These are phyloP conservation scores for Ganoderma boninense DNA, from an alignment of 1,284 basidiomycete genomes.

Conservation along the genomic window DNA sequence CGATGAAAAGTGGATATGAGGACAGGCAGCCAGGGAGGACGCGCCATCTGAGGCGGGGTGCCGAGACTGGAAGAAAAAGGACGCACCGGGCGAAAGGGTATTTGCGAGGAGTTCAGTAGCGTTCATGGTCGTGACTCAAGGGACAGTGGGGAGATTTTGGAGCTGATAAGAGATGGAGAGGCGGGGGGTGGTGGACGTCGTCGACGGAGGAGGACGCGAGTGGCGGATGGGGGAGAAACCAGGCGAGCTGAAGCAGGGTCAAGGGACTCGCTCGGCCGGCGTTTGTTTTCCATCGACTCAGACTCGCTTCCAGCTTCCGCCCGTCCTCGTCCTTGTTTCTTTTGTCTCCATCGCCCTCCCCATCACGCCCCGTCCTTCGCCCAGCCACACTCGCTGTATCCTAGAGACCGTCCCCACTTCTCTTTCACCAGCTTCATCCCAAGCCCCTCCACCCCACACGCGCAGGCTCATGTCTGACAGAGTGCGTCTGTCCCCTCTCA, in stretches of 20 bases:
- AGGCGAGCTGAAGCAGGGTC: slow-evolving; percentile 18
- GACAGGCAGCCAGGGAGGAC: slow-evolving; percentile 19
- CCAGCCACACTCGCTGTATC: background rate
- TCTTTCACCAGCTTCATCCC: background rate
- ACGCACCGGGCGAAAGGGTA: slow-evolving; percentile 88
- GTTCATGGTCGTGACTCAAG: slow-evolving; percentile 71
- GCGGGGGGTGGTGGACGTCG: slow-evolving; percentile 25
- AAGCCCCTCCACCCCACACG: background rate
- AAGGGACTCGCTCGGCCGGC: slow-evolving; percentile 23
- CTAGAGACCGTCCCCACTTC: background rate
- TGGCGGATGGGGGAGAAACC: slow-evolving; percentile 27
- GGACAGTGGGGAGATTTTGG: slow-evolving; percentile 20
- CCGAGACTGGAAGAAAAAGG: slow-evolving; percentile 23
- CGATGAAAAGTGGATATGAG: slow-evolving; percentile 17
- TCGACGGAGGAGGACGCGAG: slow-evolving; percentile 22
- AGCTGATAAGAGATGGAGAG: slow-evolving; percentile 17
- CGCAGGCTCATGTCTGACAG: slow-evolving; percentile 45
- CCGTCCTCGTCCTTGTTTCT: slow-evolving; percentile 8
- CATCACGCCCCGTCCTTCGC: background rate
- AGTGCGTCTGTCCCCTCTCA: slow-evolving; percentile 37
- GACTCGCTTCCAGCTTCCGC: slow-evolving; percentile 6
- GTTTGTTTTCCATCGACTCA: slow-evolving; percentile 21
- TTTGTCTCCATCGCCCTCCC: slow-evolving; percentile 12
- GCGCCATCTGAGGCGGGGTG: slow-evolving; percentile 28
- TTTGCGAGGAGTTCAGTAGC: slow-evolving; percentile 89